A percentile compares a stretch with the other conserved stretches of the same genome.
These are phyloP conservation scores for Malus fusca DNA, from an alignment of 306 rosid genomes.

Conservation along the genomic window DNA sequence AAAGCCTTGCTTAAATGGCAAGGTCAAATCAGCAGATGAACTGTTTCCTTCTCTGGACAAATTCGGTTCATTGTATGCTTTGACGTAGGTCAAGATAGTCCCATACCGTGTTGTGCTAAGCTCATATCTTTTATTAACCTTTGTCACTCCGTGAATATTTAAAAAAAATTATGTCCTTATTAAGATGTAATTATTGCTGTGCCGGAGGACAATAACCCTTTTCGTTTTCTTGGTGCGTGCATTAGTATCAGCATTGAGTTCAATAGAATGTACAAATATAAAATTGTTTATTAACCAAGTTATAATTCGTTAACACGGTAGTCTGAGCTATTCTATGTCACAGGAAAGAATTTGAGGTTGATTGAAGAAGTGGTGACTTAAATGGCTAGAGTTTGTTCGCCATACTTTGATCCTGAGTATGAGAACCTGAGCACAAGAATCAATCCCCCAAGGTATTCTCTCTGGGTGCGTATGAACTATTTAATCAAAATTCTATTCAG, in stretches of 20 bases:
- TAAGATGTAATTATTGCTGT: background rate
- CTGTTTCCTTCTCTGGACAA: background rate
- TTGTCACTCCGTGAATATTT: background rate
- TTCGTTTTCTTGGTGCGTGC: background rate
- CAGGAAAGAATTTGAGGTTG: conserved; percentile 18
- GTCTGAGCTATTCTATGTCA: conserved; percentile 11
- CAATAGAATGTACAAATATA: background rate
- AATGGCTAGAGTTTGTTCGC: conserved; percentile 71
- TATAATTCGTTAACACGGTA: background rate
- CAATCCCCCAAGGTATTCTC: conserved; percentile 70
- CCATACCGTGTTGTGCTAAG: background rate
- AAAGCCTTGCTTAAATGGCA: too few species aligned
- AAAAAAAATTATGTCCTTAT: background rate
- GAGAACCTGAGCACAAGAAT: conserved; percentile 74
- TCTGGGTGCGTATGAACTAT: background rate
- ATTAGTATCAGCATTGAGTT: background rate
- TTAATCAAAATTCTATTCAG: background rate
- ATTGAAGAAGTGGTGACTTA: conserved; percentile 9
- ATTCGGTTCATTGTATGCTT: background rate
- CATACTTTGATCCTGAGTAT: conserved; percentile 85
- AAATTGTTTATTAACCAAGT: background rate
- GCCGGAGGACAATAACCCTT: background rate
- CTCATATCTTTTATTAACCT: background rate
- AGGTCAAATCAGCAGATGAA: too few species aligned
- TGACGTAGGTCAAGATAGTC: background rate